A percentile compares a stretch with the other conserved stretches of the same genome.
These are phyloP conservation scores for Pyrus bretschneideri DNA, from an alignment of 306 rosid genomes.

Conservation along the genomic window DNA sequence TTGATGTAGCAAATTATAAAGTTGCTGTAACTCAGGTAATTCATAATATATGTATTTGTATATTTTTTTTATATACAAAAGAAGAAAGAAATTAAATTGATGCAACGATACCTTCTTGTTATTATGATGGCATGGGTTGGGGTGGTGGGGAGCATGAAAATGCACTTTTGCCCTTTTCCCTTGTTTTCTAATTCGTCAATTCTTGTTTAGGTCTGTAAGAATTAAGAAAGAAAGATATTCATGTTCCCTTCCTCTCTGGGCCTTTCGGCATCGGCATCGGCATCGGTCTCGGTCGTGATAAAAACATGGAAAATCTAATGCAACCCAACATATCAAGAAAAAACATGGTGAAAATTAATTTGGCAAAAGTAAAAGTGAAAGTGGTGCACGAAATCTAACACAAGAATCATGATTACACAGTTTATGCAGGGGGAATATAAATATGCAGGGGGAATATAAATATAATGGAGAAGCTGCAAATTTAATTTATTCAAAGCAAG, in stretches of 20 bases:
- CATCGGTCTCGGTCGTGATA: no score
- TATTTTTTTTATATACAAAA: no score
- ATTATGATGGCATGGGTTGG: constrained; percentile 29
- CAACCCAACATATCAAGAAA: neutral
- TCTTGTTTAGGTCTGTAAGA: constrained; percentile 5
- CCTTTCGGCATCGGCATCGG: no score
- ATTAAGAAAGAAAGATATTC: constrained; percentile 24
- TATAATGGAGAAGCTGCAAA: neutral
- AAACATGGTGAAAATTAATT: neutral
- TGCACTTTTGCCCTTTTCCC: constrained; percentile 15
- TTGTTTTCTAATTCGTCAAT: neutral
- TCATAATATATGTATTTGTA: no score
- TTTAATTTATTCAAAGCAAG: neutral
- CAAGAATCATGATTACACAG: neutral
- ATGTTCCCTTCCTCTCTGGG: constrained; percentile 6
- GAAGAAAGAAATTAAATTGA: constrained; percentile 3
- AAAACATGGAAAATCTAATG: neutral
- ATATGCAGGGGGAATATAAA: neutral
- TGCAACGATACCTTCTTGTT: constrained; percentile 19
- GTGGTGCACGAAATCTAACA: neutral
- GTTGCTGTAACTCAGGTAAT: no score
- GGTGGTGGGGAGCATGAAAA: constrained; percentile 51
- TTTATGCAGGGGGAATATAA: neutral
- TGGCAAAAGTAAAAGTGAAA: neutral
- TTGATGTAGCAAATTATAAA: no score